Evolutionary conservation across 805 yeast genomes (phyloP), one percentile per base, ranked within the genome.

Genomic region (Komagataella mondaviorum): DNA sequence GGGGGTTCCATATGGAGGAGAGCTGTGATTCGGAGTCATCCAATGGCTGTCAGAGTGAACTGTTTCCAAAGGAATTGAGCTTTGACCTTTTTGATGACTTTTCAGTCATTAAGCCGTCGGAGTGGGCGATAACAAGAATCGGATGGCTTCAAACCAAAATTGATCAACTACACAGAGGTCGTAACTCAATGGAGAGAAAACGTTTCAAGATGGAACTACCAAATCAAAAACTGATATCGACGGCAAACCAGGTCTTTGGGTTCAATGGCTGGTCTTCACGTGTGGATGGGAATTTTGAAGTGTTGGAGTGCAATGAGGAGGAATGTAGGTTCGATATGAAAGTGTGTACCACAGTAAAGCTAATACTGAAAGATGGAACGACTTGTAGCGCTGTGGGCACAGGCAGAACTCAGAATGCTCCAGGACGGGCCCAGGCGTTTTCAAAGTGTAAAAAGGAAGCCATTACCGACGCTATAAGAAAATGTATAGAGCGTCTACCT

Each of bases 191-290:
- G 48, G 30, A 14, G 30, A 17, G 24, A 23, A 50, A 7, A 36
- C 23, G 3, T 22, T 20, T 2, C 30, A 36, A 16, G 39, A 30
- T 2, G 39, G 17, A n/a, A 7, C 30, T 65, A 6, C 56, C 62
- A 5, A 43, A 59, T 23, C 45, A 51, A 18, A 54, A 53, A 18
- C 51, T 72, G 20, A 57, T 72, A 17, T 60, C 59, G 6, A 51
- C 70, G 23, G 77, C 79, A 0, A 78, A 78, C 55, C 66, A 62
- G n/a, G 61, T 69, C 6, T 77, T 76, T 64, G 83, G 82, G 2
- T 72, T 65, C 57, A 62, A 70, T 52, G 80, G 78, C 39, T 78
- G 83, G 83, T 64, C 70, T 3, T 67, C 72, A 2, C 62, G 60
- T 39, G 59, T 76, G 4, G 45, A 66, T 10, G 61, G 59, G 4